Evolutionary conservation across 805 yeast genomes (phyloP).

Genomic region (Saturnispora gosingensis): DNA sequence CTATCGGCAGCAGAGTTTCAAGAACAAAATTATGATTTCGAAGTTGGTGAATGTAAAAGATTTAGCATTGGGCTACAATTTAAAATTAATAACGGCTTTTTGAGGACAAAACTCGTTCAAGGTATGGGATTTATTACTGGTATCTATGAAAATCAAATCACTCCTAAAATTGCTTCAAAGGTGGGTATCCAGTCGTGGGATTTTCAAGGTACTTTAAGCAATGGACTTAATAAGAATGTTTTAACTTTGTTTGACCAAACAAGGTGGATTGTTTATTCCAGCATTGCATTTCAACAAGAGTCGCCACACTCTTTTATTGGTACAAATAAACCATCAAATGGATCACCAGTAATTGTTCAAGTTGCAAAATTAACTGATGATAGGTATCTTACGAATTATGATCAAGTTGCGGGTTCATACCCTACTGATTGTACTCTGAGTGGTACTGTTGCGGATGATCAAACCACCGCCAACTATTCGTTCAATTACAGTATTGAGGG

Average conservation of each 20-base stretch:
- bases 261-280: constrained; percentile 56
- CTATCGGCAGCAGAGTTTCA: constrained; percentile 38
- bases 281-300: constrained; percentile 11
- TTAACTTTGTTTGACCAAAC: constrained; percentile 45
- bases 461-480: constrained; percentile 30
- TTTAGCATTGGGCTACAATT: constrained; percentile 29
- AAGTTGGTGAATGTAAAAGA: constrained; percentile 26
- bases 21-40: constrained; percentile 13
- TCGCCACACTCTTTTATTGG: constrained; percentile 23
- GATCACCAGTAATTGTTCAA: constrained; percentile 38
- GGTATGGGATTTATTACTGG: constrained; percentile 80
- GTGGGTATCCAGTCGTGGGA: constrained; percentile 54
- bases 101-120: constrained; percentile 52
- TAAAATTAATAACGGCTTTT: constrained; percentile 24
- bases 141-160: constrained; percentile 38
- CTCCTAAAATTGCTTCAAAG: constrained; percentile 47
- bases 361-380: constrained; percentile 34
- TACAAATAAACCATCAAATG: constrained; percentile 27
- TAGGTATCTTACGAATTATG: constrained; percentile 36
- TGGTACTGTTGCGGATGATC: constrained; percentile 26
- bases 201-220: constrained; percentile 30
- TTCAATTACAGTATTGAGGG: constrained; percentile 31
- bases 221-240: constrained; percentile 42
- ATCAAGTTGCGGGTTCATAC: constrained; percentile 62
- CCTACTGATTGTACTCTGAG: constrained; percentile 36